These are phyloP conservation scores for Phytophthora tentaculata DNA, from an alignment of 352 stramenopile genomes.

Conservation along the genomic window DNA sequence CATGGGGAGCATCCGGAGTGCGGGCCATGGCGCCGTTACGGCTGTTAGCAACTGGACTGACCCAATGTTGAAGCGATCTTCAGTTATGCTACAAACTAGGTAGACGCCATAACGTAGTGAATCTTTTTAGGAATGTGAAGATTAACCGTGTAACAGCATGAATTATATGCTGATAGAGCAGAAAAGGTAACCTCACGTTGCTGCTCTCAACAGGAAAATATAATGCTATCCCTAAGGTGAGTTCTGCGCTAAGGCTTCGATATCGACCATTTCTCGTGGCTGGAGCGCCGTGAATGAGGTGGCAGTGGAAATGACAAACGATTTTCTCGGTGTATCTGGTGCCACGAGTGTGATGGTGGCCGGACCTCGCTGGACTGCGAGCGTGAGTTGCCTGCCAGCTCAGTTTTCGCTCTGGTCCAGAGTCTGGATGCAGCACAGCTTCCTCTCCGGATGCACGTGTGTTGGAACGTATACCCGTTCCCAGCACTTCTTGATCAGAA, in stretches of 20 bases:
- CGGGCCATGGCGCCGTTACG: constrained; percentile 1
- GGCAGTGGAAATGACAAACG: constrained; percentile 4
- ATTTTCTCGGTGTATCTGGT: constrained; percentile 13
- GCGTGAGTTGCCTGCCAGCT: not conserved
- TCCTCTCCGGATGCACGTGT: constrained; percentile 3
- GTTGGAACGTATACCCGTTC: too few relatives aligned
- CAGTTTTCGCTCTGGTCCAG: not conserved
- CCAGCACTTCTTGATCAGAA: too few relatives aligned
- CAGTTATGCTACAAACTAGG: constrained; percentile 10
- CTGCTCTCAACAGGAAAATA: constrained; percentile 12
- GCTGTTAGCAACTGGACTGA: constrained; percentile 13
- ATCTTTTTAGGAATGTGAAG: too few relatives aligned
- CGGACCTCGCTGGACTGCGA: constrained; percentile 6
- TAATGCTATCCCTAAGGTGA: constrained; percentile 1
- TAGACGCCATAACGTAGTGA: not conserved
- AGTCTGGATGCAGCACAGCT: constrained; percentile 2
- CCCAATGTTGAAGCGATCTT: constrained; percentile 10
- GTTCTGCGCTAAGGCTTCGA: constrained; percentile 3
- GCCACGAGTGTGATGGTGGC: not conserved
- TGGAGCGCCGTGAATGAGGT: constrained; percentile 14
- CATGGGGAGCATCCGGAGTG: constrained; percentile 15
- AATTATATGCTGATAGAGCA: not conserved
- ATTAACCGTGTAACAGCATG: constrained; percentile 1
- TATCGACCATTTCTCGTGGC: constrained; percentile 7
- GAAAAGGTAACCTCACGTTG: not conserved